Evolutionary conservation across 768 basidiomycete species (phyloP).

Genomic region (Serendipita sp.): DNA sequence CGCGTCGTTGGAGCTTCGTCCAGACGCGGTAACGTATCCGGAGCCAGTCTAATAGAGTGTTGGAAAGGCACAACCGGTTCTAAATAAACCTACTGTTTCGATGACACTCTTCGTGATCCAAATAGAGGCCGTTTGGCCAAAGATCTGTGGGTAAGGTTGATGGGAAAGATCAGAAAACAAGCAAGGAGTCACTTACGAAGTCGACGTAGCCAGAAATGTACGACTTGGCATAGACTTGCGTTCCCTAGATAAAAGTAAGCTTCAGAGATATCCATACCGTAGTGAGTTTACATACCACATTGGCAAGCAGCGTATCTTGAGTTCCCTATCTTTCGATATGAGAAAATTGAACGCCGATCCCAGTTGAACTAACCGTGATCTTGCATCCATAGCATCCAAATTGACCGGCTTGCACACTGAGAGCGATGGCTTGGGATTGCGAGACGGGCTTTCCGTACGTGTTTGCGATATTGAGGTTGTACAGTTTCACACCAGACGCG

Average conservation of each 20-base stretch:
- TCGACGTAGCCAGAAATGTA: constrained; percentile 31
- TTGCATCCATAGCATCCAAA: constrained; percentile 10
- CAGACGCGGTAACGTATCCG: constrained; percentile 35
- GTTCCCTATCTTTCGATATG: neutral
- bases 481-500: constrained; percentile 10
- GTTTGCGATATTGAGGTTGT: constrained; percentile 11
- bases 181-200: constrained; percentile 34
- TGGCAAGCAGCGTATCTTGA: constrained; percentile 4
- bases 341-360: neutral
- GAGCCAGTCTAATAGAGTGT: constrained; percentile 18
- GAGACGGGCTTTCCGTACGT: constrained; percentile 11
- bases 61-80: neutral
- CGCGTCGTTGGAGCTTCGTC: constrained; percentile 22
- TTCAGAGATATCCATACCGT: too few relatives aligned
- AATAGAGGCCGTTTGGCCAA: constrained; percentile 5
- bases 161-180: constrained; percentile 17
- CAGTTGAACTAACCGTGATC: neutral
- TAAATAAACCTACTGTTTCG: neutral
- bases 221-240: constrained; percentile 29
- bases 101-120: constrained; percentile 7
- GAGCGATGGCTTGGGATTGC: constrained; percentile 8
- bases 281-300: neutral
- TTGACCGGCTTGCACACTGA: constrained; percentile 6
- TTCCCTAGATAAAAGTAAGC: constrained; percentile 19
- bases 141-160: neutral